Evolutionary conservation across 345 rosid species (phyloP).

Genomic region (Eucalyptus globulus): DNA sequence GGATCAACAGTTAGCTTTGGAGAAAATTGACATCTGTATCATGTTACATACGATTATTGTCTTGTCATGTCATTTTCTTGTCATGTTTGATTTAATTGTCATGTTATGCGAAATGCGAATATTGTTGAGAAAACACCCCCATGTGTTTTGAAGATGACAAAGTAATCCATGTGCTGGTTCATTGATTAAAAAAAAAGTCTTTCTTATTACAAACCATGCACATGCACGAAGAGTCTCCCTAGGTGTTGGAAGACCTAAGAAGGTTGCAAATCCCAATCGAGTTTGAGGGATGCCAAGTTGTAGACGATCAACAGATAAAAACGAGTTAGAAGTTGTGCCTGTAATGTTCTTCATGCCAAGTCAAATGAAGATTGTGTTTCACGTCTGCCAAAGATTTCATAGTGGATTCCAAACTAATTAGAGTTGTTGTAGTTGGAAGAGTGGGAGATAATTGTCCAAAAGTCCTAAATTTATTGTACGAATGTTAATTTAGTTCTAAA

Average conservation of each 20-base stretch:
- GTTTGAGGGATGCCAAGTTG: not conserved
- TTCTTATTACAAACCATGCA: not conserved
- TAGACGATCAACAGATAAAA: not conserved
- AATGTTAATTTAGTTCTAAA: rapidly evolving
- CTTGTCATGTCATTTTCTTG: not conserved
- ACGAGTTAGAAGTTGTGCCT: not conserved
- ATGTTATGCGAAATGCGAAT: not conserved
- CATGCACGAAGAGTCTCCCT: not conserved
- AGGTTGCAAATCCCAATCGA: not conserved
- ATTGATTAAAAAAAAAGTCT: no score
- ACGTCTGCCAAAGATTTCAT: not conserved
- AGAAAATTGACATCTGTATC: not conserved
- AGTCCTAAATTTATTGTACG: not conserved
- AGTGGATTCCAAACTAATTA: not conserved
- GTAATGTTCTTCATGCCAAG: not conserved
- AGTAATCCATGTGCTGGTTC: no score
- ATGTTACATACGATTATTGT: not conserved
- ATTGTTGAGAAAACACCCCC: not conserved
- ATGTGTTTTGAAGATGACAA: not conserved
- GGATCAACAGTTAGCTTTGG: not conserved
- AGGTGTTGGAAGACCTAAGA: not conserved
- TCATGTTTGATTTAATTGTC: not conserved
- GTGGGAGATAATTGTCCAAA: not conserved
- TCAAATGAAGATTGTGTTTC: not conserved
- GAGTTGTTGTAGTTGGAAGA: not conserved